These are phyloP conservation scores for Ceratocystiopsis sp. DNA, from an alignment of 2,329 filamentous ascomycete genomes.

Conservation along the genomic window DNA sequence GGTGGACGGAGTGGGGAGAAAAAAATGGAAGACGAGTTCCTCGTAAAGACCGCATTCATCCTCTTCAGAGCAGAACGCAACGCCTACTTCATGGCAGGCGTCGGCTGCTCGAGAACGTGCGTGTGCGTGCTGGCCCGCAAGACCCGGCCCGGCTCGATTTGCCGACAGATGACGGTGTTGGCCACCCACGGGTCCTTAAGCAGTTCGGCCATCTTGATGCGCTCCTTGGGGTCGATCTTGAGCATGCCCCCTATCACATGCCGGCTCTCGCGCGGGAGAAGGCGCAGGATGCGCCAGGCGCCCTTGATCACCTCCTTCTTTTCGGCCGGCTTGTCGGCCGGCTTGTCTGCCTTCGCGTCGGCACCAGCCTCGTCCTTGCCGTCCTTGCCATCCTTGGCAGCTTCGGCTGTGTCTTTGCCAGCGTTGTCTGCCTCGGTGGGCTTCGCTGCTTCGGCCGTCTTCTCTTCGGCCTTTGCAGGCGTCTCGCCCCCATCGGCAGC, in stretches of 20 bases:
- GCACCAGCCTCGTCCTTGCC: slow-evolving; percentile 1
- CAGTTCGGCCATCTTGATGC: slow-evolving; percentile 75
- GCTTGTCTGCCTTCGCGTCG: slow-evolving; percentile 5
- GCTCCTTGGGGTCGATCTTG: slow-evolving; percentile 65
- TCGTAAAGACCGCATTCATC: background rate
- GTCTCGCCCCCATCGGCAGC: background rate
- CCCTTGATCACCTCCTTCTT: slow-evolving; percentile 74
- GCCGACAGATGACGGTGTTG: slow-evolving; percentile 66
- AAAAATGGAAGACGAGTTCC: background rate
- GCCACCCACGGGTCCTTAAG: slow-evolving; percentile 82
- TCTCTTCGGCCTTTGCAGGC: background rate
- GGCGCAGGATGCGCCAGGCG: slow-evolving; percentile 73
- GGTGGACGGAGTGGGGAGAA: background rate
- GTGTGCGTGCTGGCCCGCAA: slow-evolving; percentile 60
- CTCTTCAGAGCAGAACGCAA: no score
- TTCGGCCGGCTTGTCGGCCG: slow-evolving; percentile 19
- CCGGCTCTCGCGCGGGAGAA: slow-evolving; percentile 76
- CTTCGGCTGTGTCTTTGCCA: background rate
- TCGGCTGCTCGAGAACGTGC: slow-evolving; percentile 67
- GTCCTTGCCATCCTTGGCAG: background rate
- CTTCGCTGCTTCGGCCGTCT: background rate
- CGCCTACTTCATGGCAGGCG: slow-evolving; percentile 14
- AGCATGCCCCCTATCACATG: slow-evolving; percentile 89
- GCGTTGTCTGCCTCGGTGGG: background rate
- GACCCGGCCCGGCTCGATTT: slow-evolving; percentile 52